A percentile compares a stretch with the other conserved stretches of the same genome.
Conservation (phyloP, 306 rosid species). For the Pachyrhizus erosus region DNA sequence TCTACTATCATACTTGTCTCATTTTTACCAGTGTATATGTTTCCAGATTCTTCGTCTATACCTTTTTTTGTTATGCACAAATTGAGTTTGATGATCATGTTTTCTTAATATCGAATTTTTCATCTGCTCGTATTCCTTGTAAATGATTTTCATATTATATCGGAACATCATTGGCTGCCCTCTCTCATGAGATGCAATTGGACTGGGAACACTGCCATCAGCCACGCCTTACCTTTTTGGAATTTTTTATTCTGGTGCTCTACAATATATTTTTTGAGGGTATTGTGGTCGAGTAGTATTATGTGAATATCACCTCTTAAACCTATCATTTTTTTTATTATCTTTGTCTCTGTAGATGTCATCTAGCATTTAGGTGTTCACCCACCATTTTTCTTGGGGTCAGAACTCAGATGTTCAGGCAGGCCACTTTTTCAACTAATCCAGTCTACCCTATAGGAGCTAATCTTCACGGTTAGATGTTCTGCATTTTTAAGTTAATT, state of each 20-base stretch:
- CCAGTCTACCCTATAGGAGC: not conserved
- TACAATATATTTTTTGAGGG: not conserved
- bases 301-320: not conserved
- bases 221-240: not conserved
- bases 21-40: constrained; percentile 25
- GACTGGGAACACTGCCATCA: not conserved
- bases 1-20: constrained; percentile 18
- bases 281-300: not conserved
- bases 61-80: constrained; percentile 15
- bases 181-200: not conserved
- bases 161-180: not conserved
- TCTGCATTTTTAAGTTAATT: not conserved
- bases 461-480: not conserved
- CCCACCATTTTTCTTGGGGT: not conserved
- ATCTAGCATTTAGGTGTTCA: not conserved
- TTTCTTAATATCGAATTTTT: not conserved
- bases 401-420: not conserved
- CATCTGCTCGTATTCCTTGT: not conserved
- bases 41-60: constrained; percentile 30
- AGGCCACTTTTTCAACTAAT: not conserved
- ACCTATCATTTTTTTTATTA: no score
- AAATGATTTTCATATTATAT: not conserved
- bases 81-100: constrained; percentile 8
- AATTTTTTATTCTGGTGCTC: not conserved
- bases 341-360: not conserved